phyloP scores from a whole-genome alignment of 2,329 filamentous ascomycete genomes.

The Colletotrichum phormii region DNA sequence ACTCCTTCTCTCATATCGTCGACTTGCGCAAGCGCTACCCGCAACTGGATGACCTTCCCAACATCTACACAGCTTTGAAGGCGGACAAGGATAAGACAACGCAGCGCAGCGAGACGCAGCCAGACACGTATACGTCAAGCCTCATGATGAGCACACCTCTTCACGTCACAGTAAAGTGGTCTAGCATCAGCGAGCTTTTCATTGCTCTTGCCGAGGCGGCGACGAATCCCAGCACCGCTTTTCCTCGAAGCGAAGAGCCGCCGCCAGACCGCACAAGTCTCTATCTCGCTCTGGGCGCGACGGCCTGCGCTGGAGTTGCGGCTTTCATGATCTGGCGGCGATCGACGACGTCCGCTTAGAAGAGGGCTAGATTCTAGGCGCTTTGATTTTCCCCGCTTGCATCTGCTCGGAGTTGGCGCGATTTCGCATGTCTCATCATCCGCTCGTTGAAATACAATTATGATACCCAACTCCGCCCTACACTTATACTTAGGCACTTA shows the following conservation, averaged over 20 bases:
- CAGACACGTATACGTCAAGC: slow-evolving; percentile 88
- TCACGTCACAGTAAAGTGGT: slow-evolving; percentile 96
- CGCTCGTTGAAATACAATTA: slow-evolving; percentile 23
- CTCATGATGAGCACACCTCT: slow-evolving; percentile 91
- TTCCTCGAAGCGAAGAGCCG: slow-evolving; percentile 90
- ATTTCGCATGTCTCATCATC: slow-evolving; percentile 10
- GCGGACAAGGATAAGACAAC: slow-evolving; percentile 96
- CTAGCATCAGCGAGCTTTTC: slow-evolving; percentile 93
- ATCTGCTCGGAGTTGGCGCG: slow-evolving; percentile 31
- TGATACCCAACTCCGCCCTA: slow-evolving; percentile 38
- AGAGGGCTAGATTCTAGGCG: neutral
- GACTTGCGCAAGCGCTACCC: slow-evolving; percentile 82
- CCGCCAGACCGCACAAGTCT: slow-evolving; percentile 84
- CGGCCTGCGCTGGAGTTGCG: slow-evolving; percentile 71
- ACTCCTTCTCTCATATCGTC: slow-evolving; percentile 94
- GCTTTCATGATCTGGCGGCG: slow-evolving; percentile 75
- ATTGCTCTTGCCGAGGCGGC: slow-evolving; percentile 91
- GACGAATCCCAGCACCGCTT: slow-evolving; percentile 87
- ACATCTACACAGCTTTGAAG: slow-evolving; percentile 93
- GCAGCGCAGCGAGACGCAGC: slow-evolving; percentile 91
- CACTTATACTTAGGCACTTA: slow-evolving; percentile 21
- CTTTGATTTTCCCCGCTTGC: slow-evolving; percentile 3
- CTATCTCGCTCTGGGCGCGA: slow-evolving; percentile 86
- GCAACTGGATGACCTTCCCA: slow-evolving; percentile 88
- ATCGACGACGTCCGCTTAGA: slow-evolving; percentile 60